Base-by-base conservation (phyloP, 1,284 basidiomycete genomes). In the Singerocomus rubriflavus region DNA sequence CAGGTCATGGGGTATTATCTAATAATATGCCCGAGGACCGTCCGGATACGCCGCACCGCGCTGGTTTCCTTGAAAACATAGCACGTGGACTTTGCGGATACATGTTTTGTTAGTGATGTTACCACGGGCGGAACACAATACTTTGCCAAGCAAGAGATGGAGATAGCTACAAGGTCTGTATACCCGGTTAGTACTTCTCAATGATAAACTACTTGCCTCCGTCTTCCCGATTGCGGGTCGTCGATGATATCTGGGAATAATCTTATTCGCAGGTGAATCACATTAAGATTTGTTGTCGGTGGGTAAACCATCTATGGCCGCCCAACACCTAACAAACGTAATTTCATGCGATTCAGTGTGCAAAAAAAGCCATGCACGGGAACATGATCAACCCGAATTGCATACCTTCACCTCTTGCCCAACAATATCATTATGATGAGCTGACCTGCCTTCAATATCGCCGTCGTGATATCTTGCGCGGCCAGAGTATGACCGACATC, bases 101-200 rank as follows among this genome's bases (percentile, higher is more conserved):
- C 26, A 50, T 50, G 17, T 16, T 37, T 30, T 43, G 40, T 26
- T 29, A 33, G 17, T 13, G 34, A 32, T 30, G 27, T 21, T 27
- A 30, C n/a, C 14, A 17, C 25, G 29, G 29, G 7, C 32, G 11
- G 17, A 27, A 3, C 27, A 21, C 31, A 48, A 32, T 27, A 13
- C 14, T 40, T 14, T 34, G 9, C 35, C 17, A 14, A n/a, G 26
- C 25, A 29, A 79, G 21, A 21, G 21, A 21, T 21, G 21, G 21
- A 21, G 21, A 4, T 21, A 21, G 82, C 81, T 6, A 74, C 77
- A n/a, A 84, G 67, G 48, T 83, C 82, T 5, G 80, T 84, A 43
- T 73, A 76, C 39, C 75, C 73, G 79, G 60, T 21, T 21, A 21
- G 21, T 21, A 21, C 21, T 21, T 21, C 21, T 21, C 2, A 21